These are phyloP conservation scores for Colletotrichum truncatum DNA, from an alignment of 2,329 filamentous ascomycete genomes.

Conservation along the genomic window DNA sequence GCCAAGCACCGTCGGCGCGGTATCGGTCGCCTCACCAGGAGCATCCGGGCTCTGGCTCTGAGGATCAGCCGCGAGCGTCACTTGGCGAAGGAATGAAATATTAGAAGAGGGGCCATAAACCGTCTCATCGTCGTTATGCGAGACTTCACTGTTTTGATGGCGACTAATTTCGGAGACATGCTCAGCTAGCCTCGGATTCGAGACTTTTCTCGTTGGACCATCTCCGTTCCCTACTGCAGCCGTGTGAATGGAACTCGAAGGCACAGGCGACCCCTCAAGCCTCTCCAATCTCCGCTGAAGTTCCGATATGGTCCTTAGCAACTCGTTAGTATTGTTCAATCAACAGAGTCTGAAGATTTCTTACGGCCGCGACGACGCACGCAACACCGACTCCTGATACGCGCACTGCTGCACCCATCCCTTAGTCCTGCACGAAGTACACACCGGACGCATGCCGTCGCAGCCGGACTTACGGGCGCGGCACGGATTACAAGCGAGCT, in stretches of 20 bases:
- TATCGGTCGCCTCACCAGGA: background rate
- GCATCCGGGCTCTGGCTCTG: background rate
- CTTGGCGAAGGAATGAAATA: constrained; percentile 3
- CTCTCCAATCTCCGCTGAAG: background rate
- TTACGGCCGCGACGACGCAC: background rate
- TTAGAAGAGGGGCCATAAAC: background rate
- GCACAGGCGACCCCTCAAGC: background rate
- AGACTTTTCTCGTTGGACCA: background rate
- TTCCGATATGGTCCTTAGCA: background rate
- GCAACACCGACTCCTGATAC: constrained; percentile 9
- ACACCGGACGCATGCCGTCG: constrained; percentile 8
- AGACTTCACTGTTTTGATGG: background rate
- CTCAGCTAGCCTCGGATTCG: too few relatives aligned
- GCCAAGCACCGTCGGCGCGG: background rate
- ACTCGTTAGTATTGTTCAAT: background rate
- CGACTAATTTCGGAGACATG: background rate
- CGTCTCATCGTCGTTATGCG: background rate
- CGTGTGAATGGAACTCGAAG: accelerated
- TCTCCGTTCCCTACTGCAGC: background rate
- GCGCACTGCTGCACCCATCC: background rate
- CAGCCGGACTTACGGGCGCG: constrained; percentile 18
- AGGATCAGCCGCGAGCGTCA: background rate
- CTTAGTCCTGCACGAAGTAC: background rate
- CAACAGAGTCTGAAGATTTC: accelerated
- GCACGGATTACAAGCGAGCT: constrained; percentile 9